Evolutionary conservation across 169 alveolate species (phyloP).

Genomic region (Theileria annulata): DNA sequence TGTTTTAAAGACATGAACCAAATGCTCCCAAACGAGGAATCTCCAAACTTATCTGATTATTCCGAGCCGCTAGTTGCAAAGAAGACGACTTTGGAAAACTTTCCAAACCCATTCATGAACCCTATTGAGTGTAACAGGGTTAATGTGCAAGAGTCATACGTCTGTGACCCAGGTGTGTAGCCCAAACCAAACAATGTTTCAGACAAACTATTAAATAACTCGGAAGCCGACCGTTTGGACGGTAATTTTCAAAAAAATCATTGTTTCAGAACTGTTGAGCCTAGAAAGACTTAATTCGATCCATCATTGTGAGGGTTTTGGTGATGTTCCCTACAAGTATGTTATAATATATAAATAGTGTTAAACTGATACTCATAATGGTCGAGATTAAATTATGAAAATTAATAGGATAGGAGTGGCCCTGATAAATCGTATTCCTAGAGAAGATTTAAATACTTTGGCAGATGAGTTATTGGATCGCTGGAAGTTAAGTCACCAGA

Average conservation of each 20-base stretch:
- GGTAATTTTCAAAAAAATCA: constrained; percentile 14
- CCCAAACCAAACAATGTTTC: neutral
- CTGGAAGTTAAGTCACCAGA: constrained; percentile 63
- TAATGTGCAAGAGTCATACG: constrained; percentile 67
- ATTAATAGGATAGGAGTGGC: constrained; percentile 59
- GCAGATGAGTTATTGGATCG: constrained; percentile 55
- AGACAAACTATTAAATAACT: constrained; percentile 47
- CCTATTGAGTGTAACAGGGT: constrained; percentile 72
- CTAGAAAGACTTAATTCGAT: constrained; percentile 44
- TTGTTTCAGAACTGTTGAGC: constrained; percentile 31
- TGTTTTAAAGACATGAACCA: constrained; percentile 55
- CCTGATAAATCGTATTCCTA: constrained; percentile 41
- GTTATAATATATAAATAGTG: neutral
- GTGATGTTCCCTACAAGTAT: constrained; percentile 55
- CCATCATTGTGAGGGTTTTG: constrained; percentile 66
- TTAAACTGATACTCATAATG: neutral
- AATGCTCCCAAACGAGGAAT: constrained; percentile 64
- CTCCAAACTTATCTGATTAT: constrained; percentile 63
- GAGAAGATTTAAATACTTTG: constrained; percentile 43
- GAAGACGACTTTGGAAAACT: constrained; percentile 71
- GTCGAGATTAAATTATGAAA: neutral
- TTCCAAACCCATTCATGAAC: constrained; percentile 75
- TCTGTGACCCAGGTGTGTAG: constrained; percentile 75
- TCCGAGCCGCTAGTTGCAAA: constrained; percentile 58
- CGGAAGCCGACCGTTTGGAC: constrained; percentile 66